Evolutionary conservation across 805 yeast genomes (phyloP).

Genomic region (Kodamaea sagamina): DNA sequence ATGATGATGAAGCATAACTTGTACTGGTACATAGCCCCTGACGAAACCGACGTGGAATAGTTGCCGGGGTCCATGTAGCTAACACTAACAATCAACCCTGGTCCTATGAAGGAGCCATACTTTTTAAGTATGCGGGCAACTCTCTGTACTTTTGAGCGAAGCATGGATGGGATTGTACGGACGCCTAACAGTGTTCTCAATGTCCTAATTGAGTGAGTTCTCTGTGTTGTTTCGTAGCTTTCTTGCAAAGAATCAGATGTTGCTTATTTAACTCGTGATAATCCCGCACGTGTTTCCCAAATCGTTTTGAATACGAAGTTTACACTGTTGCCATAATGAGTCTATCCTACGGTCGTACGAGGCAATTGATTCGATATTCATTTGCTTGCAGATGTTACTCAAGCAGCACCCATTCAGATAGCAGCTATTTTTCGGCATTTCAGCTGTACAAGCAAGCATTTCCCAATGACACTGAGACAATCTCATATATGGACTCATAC

Average conservation of each 20-base stretch:
- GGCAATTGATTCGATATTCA: background rate
- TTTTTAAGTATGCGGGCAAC: slow-evolving; percentile 40
- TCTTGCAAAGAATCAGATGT: no score
- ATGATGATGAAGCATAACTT: slow-evolving; percentile 71
- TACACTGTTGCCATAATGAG: no score
- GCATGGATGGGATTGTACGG: no score
- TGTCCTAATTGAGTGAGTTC: no score
- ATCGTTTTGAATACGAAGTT: no score
- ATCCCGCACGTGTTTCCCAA: no score
- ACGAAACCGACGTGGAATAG: slow-evolving; percentile 84
- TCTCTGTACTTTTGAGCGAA: background rate
- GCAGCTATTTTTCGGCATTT: slow-evolving; percentile 9
- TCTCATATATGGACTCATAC: slow-evolving; percentile 18
- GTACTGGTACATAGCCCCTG: slow-evolving; percentile 80
- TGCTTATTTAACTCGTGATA: no score
- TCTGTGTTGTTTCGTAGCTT: no score
- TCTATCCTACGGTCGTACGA: background rate
- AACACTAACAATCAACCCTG: slow-evolving; percentile 84
- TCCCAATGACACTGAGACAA: slow-evolving; percentile 24
- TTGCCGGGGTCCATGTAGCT: slow-evolving; percentile 96
- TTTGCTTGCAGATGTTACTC: slow-evolving; percentile 1
- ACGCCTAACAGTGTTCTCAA: no score
- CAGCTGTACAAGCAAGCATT: slow-evolving; percentile 20
- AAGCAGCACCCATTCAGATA: slow-evolving; percentile 1
- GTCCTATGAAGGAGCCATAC: slow-evolving; percentile 74